Evolutionary conservation across 164 flowering plant species (phyloP), one percentile per base, ranked within the genome.

Genomic region (Sextonia rubra): DNA sequence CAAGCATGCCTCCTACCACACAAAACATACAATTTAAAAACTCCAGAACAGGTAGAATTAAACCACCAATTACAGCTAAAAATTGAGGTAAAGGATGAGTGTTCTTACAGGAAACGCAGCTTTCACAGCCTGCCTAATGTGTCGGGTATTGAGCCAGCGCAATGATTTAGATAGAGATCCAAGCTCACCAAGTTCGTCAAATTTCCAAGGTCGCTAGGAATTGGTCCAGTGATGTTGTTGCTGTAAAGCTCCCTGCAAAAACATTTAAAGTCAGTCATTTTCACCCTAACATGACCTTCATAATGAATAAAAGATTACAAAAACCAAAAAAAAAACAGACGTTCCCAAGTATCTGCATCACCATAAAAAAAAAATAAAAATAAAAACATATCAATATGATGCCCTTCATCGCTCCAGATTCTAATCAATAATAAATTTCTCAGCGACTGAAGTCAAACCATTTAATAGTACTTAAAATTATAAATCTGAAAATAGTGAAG

Each of bases 131-230:
- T 89, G 58, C 98, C 97, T 89, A 94, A 76, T 14, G 94, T 26
- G 12, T 83, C 93, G 4, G 98, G 97, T 58, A 94, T 94, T 55
- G 90, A 83, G 69, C 98, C 98, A 30, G 80, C 74, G 68, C 92
- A 91, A 72, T 82, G 82, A 80, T 94, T 94, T 80, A 90, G 76
- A 82, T 94, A 94, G 56, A 94, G 95, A 86, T 94, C 98, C 93
- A 94, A 87, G 89, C 98, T 94, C 77, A 91, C 97, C 86, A 94
- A 80, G 79, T 78, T 90, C n/a, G 97, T 92, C 76, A 94, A 75
- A 79, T 91, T 92, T 70, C 98, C 98, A 77, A 94, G 88, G 68
- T 90, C 97, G 75, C 83, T 84, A 23, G 98, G 98, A 76, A 94
- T 85, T 47, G 80, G 79, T 23, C 98, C 98, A 74, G 85, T 90